phyloP scores from a whole-genome alignment of 345 rosid species.

The Hevea brasiliensis region DNA sequence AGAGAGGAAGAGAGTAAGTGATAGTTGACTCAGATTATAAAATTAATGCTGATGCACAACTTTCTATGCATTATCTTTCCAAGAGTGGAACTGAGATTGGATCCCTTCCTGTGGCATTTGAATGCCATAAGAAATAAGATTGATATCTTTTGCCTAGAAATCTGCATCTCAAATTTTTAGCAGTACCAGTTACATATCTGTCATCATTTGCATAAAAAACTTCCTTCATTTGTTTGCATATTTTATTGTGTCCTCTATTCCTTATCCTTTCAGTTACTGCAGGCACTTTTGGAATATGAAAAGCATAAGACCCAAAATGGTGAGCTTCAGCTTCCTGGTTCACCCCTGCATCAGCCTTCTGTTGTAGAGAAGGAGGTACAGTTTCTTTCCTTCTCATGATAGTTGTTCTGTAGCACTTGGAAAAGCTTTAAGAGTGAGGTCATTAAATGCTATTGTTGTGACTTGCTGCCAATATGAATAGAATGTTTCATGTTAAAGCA shows the following conservation, averaged over 20 bases:
- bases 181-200: background rate
- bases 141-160: background rate
- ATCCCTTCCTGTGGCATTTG: background rate
- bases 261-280: constrained; percentile 28
- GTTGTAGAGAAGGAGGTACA: constrained; percentile 74
- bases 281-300: constrained; percentile 91
- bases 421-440: background rate
- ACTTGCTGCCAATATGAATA: background rate
- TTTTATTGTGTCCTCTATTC: constrained; percentile 10
- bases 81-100: too few species aligned
- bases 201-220: background rate
- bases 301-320: constrained; percentile 64
- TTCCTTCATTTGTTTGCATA: background rate
- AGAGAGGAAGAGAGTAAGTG: too few species aligned
- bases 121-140: constrained; percentile 2
- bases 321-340: constrained; percentile 68
- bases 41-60: too few species aligned
- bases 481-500: background rate
- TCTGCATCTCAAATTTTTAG: constrained; percentile 6
- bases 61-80: too few species aligned
- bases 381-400: background rate
- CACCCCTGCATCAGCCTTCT: constrained; percentile 50
- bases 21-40: too few species aligned
- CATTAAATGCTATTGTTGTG: background rate
- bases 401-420: constrained; percentile 11